These are phyloP conservation scores for Echinochloa phyllopogon DNA, from an alignment of 176 grass and related monocot species.

Conservation along the genomic window DNA sequence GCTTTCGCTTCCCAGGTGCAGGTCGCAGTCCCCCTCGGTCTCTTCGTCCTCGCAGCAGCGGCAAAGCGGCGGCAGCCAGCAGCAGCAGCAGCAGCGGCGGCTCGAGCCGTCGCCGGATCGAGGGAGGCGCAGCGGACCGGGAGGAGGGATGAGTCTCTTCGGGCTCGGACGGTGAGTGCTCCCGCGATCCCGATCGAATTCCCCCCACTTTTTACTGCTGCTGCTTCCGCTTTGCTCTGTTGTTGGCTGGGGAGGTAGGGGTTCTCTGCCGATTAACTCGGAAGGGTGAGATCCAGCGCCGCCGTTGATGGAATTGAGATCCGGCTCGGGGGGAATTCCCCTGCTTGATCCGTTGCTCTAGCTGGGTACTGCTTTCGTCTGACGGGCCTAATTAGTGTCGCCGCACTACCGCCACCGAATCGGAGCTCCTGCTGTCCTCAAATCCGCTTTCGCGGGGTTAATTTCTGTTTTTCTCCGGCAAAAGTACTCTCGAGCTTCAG, in stretches of 20 bases:
- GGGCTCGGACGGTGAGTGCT: constrained; percentile 80
- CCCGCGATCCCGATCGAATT: constrained; percentile 24
- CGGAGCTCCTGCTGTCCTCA: background rate
- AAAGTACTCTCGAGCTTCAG: background rate
- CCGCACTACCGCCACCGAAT: background rate
- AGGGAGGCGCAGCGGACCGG: background rate
- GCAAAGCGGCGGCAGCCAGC: background rate
- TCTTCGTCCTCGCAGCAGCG: background rate
- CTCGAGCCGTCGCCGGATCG: constrained; percentile 14
- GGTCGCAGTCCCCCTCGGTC: constrained; percentile 8
- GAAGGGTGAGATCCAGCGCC: constrained; percentile 1
- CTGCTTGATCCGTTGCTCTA: background rate
- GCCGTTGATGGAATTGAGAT: background rate
- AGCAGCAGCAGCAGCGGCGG: constrained; percentile 6
- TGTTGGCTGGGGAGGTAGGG: too few species aligned
- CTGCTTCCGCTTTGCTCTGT: background rate
- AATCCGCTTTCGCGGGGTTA: background rate
- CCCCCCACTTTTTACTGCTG: background rate
- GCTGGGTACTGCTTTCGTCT: background rate
- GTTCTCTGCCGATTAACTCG: background rate
- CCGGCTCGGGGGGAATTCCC: background rate
- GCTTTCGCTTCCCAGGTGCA: background rate
- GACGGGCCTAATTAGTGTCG: background rate
- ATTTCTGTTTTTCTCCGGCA: background rate
- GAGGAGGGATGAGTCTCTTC: constrained; percentile 87